Evolutionary conservation across 2,329 filamentous ascomycete species (phyloP).

Genomic region (Paramyrothecium roridum): DNA sequence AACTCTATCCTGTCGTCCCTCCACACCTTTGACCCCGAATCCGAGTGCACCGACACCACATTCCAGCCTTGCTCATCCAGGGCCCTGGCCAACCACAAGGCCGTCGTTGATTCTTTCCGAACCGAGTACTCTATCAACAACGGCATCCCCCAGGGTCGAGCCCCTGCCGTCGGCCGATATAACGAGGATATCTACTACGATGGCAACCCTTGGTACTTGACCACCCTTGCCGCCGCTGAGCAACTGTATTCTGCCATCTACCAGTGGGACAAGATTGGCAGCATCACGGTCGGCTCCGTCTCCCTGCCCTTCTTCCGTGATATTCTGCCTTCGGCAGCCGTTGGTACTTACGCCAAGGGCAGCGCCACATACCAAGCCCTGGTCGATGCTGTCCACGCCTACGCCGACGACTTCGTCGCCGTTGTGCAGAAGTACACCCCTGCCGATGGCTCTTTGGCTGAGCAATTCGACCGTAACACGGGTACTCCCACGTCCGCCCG

Average conservation of each 20-base stretch:
- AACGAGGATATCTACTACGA: conserved; percentile 68
- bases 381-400: conserved; percentile 49
- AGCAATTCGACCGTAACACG: conserved; percentile 57
- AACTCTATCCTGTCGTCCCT: conserved; percentile 65
- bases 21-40: conserved; percentile 63
- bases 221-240: conserved; percentile 71
- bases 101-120: conserved; percentile 69
- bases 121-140: conserved; percentile 63
- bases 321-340: conserved; percentile 47
- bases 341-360: conserved; percentile 55
- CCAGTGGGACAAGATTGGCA: conserved; percentile 60
- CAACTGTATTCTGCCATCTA: conserved; percentile 71
- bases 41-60: conserved; percentile 60
- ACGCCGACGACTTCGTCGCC: conserved; percentile 55
- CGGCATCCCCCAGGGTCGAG: conserved; percentile 53
- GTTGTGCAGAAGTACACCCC: conserved; percentile 61
- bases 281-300: conserved; percentile 56
- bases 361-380: conserved; percentile 47
- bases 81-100: conserved; percentile 70
- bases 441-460: conserved; percentile 58
- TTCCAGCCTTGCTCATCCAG: conserved; percentile 70
- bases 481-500: conserved; percentile 56
- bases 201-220: conserved; percentile 76
- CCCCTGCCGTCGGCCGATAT: conserved; percentile 61
- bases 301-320: conserved; percentile 69